Conservation (phyloP, 371 early-diverging fungal genomes). For the Mortierella sp. region DNA sequence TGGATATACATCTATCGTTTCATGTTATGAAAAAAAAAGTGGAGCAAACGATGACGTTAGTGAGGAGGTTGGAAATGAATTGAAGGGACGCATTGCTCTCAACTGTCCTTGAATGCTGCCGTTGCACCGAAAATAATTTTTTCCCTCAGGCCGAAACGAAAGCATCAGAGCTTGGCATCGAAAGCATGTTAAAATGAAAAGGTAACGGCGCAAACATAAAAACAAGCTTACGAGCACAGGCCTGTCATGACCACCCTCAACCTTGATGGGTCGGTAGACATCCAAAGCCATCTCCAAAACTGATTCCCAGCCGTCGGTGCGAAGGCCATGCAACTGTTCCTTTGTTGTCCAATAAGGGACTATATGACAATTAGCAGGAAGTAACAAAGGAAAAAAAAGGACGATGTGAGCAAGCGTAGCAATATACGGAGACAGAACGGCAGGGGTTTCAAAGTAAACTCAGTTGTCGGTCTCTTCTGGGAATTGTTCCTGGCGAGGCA, state of each 20-base stretch:
- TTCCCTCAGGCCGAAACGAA: neutral
- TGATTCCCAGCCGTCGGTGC: slow-evolving; percentile 41
- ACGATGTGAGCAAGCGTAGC: neutral
- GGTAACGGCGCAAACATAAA: neutral
- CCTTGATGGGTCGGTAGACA: slow-evolving; percentile 34
- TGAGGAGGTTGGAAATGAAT: neutral
- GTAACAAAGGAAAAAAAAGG: neutral
- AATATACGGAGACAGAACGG: neutral
- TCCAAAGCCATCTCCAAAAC: slow-evolving; percentile 42
- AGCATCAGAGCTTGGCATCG: neutral
- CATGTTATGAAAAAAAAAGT: neutral
- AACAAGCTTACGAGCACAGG: slow-evolving; percentile 42
- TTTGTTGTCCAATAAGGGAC: slow-evolving; percentile 70
- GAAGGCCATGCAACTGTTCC: slow-evolving; percentile 54
- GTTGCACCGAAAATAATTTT: neutral
- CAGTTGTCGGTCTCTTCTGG: slow-evolving; percentile 2
- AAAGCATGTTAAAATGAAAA: neutral
- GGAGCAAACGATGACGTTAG: neutral
- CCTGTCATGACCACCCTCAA: slow-evolving; percentile 59
- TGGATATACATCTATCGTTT: slow-evolving; percentile 68
- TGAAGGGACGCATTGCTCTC: neutral
- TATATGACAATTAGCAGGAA: slow-evolving; percentile 17
- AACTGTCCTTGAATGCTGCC: neutral
- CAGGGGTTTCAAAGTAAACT: neutral
- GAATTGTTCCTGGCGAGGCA: neutral